Evolutionary conservation across 2,329 filamentous ascomycete genomes (phyloP).

Genomic region (Colletotrichum eremochloae): DNA sequence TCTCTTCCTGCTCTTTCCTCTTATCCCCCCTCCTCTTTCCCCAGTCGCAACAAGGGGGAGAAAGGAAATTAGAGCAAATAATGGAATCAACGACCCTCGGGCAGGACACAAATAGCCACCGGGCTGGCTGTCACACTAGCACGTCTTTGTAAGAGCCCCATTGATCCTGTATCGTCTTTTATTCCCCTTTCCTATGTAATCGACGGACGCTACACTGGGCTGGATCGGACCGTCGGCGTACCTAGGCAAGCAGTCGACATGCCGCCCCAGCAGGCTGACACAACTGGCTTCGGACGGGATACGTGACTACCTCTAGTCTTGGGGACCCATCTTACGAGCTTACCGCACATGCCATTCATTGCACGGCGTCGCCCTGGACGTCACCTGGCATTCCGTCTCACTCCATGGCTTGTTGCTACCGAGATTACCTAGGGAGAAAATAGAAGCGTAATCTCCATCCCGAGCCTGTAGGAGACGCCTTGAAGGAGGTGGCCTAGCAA

Average conservation of each 20-base stretch:
- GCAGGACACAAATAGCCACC: conserved; percentile 27
- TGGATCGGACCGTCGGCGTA: conserved; percentile 5
- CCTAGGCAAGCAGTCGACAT: conserved; percentile 16
- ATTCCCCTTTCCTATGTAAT: background rate
- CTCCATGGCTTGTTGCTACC: conserved; percentile 16
- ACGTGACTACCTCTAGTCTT: conserved; percentile 3
- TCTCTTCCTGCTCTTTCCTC: conserved; percentile 26
- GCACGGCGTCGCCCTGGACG: conserved; percentile 20
- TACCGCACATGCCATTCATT: conserved; percentile 8
- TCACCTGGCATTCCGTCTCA: conserved; percentile 26
- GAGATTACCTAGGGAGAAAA: conserved; percentile 25
- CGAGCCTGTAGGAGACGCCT: background rate
- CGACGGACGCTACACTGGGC: background rate
- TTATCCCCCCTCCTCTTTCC: conserved; percentile 13
- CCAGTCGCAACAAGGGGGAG: background rate
- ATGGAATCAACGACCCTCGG: conserved; percentile 30
- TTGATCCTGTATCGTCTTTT: conserved; percentile 1
- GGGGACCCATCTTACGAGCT: conserved; percentile 6
- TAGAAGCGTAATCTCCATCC: conserved; percentile 29
- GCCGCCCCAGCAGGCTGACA: conserved; percentile 32
- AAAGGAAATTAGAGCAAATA: conserved; percentile 21
- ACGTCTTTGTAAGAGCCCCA: background rate
- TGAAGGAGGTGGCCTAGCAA: background rate
- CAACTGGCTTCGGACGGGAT: conserved; percentile 24
- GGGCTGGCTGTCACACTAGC: conserved; percentile 7